phyloP scores from a whole-genome alignment of 1,284 basidiomycete species.

The Porogramme epimiltina region DNA sequence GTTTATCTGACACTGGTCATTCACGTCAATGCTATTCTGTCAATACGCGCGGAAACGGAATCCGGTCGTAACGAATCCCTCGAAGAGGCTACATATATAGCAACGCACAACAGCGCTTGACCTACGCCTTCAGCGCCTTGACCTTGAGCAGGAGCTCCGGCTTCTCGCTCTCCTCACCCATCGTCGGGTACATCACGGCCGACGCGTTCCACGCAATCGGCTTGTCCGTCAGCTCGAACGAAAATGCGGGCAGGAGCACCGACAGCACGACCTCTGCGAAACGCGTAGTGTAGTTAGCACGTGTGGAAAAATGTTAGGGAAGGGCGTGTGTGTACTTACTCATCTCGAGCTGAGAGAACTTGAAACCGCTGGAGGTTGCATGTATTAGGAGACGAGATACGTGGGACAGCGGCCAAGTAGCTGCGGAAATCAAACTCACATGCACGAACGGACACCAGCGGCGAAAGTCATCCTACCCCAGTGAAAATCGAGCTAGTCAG shows the following conservation, averaged over 20 bases:
- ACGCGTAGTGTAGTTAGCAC: not conserved
- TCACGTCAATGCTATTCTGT: too few relatives aligned
- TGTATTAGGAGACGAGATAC: too few relatives aligned
- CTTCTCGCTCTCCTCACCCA: constrained; percentile 19
- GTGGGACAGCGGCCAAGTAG: not conserved
- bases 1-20: too few relatives aligned
- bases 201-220: constrained; percentile 25
- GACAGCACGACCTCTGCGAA: constrained; percentile 16
- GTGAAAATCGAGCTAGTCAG: too few relatives aligned
- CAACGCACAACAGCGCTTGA: too few relatives aligned
- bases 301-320: not conserved
- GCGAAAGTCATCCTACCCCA: constrained; percentile 34
- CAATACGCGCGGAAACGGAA: too few relatives aligned
- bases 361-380: constrained; percentile 30
- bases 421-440: constrained; percentile 27
- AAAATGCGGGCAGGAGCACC: constrained; percentile 8
- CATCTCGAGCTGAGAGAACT: constrained; percentile 38
- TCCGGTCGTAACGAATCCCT: too few relatives aligned
- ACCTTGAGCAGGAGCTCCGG: constrained; percentile 21
- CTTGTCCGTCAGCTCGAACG: constrained; percentile 18
- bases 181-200: constrained; percentile 19
- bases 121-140: not conserved
- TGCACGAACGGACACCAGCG: constrained; percentile 35
- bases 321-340: constrained; percentile 23
- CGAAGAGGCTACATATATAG: too few relatives aligned